Evolutionary conservation across 768 basidiomycete genomes (phyloP).

Genomic region (Serendipita sp.): DNA sequence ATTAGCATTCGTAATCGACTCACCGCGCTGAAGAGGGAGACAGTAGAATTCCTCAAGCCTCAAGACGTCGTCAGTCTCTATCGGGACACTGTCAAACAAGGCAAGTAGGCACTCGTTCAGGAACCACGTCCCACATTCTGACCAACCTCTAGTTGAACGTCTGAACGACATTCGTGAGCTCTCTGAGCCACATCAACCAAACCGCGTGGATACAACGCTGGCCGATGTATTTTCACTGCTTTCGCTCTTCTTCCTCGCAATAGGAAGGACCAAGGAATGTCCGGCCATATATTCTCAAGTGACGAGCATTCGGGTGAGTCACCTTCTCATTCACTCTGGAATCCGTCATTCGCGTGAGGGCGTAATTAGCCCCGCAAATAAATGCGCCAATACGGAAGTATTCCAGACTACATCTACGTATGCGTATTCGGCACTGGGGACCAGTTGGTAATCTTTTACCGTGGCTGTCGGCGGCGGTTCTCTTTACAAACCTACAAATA

Average conservation of each 20-base stretch:
- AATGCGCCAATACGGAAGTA: no score
- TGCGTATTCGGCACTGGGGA: no score
- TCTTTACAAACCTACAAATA: no score
- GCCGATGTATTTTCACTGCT: slow-evolving; percentile 92
- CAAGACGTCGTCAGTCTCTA: slow-evolving; percentile 89
- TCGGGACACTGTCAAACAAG: slow-evolving; percentile 85
- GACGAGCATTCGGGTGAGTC: slow-evolving; percentile 85
- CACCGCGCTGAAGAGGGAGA: slow-evolving; percentile 85
- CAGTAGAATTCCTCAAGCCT: slow-evolving; percentile 81
- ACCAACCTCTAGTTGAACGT: slow-evolving; percentile 49
- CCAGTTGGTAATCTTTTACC: no score
- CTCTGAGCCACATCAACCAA: slow-evolving; percentile 49
- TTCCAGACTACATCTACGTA: no score
- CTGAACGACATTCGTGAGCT: slow-evolving; percentile 84
- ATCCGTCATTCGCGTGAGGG: neutral
- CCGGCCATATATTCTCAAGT: slow-evolving; percentile 92
- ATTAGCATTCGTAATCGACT: slow-evolving; percentile 83
- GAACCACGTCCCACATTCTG: neutral
- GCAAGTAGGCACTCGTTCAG: slow-evolving; percentile 27
- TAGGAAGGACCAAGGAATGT: slow-evolving; percentile 87
- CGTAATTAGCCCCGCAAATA: no score
- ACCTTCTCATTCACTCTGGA: neutral
- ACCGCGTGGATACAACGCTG: slow-evolving; percentile 87
- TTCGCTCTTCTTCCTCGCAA: slow-evolving; percentile 93
- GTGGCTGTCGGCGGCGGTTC: no score